These are phyloP conservation scores for Candida montana DNA, from an alignment of 805 yeast species.

Conservation along the genomic window DNA sequence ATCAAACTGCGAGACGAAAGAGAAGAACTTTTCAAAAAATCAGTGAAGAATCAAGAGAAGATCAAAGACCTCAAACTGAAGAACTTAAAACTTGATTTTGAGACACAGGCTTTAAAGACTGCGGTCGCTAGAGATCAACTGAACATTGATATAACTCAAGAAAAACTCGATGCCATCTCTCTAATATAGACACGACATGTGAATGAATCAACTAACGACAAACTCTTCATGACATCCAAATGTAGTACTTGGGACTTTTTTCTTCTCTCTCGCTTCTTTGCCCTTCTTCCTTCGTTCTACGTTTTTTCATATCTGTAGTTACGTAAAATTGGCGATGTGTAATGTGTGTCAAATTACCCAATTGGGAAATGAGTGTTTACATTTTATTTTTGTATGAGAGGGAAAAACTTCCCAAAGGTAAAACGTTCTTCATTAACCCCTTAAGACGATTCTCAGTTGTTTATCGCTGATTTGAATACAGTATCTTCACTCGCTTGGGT, in stretches of 20 bases:
- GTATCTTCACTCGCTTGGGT: too few relatives aligned
- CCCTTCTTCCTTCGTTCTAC: too few relatives aligned
- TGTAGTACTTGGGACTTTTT: too few relatives aligned
- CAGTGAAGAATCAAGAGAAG: constrained; percentile 21
- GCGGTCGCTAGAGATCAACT: constrained; percentile 28
- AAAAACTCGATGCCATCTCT: constrained; percentile 27
- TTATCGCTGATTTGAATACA: too few relatives aligned
- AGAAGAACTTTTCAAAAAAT: constrained; percentile 16
- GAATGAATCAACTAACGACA: neutral
- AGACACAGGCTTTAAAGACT: constrained; percentile 23
- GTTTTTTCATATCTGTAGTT: too few relatives aligned
- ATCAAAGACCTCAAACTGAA: constrained; percentile 21
- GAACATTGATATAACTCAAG: constrained; percentile 31
- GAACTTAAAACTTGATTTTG: constrained; percentile 22
- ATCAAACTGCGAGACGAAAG: constrained; percentile 9
- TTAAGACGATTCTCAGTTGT: too few relatives aligned
- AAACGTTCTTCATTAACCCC: too few relatives aligned
- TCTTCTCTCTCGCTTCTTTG: too few relatives aligned
- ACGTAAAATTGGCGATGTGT: too few relatives aligned
- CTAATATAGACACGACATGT: constrained; percentile 9
- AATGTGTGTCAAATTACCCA: too few relatives aligned
- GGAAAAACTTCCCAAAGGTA: too few relatives aligned
- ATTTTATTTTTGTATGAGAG: neutral
- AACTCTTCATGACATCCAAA: neutral
- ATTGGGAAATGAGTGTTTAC: constrained; percentile 2